phyloP scores from a whole-genome alignment of 495 filamentous ascomycete genomes.

The Penicilliopsis zonata region DNA sequence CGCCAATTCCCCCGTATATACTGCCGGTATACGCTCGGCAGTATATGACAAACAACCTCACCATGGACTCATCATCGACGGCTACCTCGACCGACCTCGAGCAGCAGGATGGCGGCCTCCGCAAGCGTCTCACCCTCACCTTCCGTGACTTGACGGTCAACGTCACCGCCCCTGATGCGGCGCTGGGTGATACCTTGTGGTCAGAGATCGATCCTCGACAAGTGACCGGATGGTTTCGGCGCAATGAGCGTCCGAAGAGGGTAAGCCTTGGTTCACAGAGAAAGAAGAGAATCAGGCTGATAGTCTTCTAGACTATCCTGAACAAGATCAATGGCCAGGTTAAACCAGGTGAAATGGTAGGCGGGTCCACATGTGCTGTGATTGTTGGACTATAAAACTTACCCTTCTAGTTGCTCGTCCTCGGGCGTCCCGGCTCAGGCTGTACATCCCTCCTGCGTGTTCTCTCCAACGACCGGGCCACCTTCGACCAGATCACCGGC shows the following conservation, averaged over 20 bases:
- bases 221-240: slow-evolving; percentile 9
- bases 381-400: background rate
- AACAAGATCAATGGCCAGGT: slow-evolving; percentile 26
- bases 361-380: background rate
- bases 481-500: slow-evolving; percentile 23
- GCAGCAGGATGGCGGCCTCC: slow-evolving; percentile 8
- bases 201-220: slow-evolving; percentile 24
- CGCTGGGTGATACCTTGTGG: slow-evolving; percentile 23
- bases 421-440: slow-evolving; percentile 31
- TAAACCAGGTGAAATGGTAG: slow-evolving; percentile 29
- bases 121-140: slow-evolving; percentile 25
- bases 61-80: slow-evolving; percentile 24
- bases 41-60: too few relatives aligned
- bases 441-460: slow-evolving; percentile 30
- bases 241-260: slow-evolving; percentile 13
- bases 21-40: too few relatives aligned
- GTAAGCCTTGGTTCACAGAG: slow-evolving; percentile 6
- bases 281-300: background rate
- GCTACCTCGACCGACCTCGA: slow-evolving; percentile 20
- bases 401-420: slow-evolving; percentile 21
- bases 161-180: slow-evolving; percentile 28
- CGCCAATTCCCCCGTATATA: too few relatives aligned
- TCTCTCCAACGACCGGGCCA: slow-evolving; percentile 23
- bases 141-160: slow-evolving; percentile 24
- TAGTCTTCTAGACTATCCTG: slow-evolving; percentile 17